A percentile compares a stretch with the other conserved stretches of the same genome.
Conservation (phyloP, 768 basidiomycete genomes). For the Agrocybe chaxingu region DNA sequence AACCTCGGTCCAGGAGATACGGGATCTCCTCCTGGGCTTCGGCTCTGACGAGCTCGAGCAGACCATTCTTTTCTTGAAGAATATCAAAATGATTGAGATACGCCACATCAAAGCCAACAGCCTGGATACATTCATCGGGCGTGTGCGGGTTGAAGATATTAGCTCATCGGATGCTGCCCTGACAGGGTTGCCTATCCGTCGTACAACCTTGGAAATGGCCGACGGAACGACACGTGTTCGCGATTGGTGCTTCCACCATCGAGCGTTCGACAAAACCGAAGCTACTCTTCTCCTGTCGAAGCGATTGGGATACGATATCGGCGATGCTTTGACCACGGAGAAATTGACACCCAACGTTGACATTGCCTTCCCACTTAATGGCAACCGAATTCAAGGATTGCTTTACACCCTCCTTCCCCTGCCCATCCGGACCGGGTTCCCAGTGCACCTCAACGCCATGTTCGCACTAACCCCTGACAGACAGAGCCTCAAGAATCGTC, state of each 20-base stretch:
- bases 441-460: slow-evolving; percentile 40
- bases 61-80: slow-evolving; percentile 37
- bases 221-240: neutral
- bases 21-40: slow-evolving; percentile 34
- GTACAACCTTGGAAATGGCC: neutral
- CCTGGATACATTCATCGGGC: slow-evolving; percentile 2
- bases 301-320: slow-evolving; percentile 26
- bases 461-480: slow-evolving; percentile 44
- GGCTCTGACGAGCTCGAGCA: slow-evolving; percentile 32
- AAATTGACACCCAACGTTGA: slow-evolving; percentile 37
- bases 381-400: slow-evolving; percentile 23
- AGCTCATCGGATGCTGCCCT: no score
- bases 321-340: slow-evolving; percentile 25
- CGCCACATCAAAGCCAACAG: slow-evolving; percentile 25
- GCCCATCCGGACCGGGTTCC: slow-evolving; percentile 40
- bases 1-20: slow-evolving; percentile 26
- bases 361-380: slow-evolving; percentile 27
- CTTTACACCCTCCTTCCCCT: slow-evolving; percentile 47
- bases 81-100: slow-evolving; percentile 35
- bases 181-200: no score
- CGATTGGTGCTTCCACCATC: slow-evolving; percentile 30
- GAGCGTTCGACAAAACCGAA: slow-evolving; percentile 16
- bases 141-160: slow-evolving; percentile 1
- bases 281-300: slow-evolving; percentile 20
- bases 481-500: slow-evolving; percentile 40